Base-by-base conservation (phyloP, 208 protist species). In the Trypanosoma cruzi region DNA sequence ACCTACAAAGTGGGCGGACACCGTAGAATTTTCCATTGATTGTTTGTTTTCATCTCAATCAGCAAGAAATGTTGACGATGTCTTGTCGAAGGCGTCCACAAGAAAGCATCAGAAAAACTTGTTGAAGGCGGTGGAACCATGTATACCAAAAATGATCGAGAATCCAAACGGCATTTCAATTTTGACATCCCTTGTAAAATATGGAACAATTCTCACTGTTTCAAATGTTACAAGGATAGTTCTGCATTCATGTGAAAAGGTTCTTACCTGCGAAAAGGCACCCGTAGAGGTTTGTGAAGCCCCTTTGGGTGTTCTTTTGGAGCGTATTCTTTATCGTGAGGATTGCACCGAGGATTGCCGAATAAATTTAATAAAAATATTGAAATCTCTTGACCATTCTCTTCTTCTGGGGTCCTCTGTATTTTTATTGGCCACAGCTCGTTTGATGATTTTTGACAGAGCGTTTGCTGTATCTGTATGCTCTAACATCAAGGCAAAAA, bases 71-170 rank as follows among this genome's bases (percentile, higher is more conserved):
- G 87, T 96, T 18, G 68, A 77, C 22, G 76, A 87, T 55, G 85
- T 90, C 0, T 79, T 96, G 14, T 94, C 88, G 6, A 92, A 71
- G 8, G 77, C 86, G 20, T 79, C 71, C 4, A 75, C 82, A 5
- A 84, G 85, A 18, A 80, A 69, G 4, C 86, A 89, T 4, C 91
- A 96, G 60, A 90, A 85, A 64, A 63, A 78, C 14, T 79, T 96
- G 13, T 88, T 84, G 34, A 69, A 70, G 3, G 75, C 71, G n/a
- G 80, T 90, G 20, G 56, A 78, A 24, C 79, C 75, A 0, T 82
- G 85, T 64, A 68, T 91, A 2, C 29, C 57, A 31, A 71, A 79
- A 14, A 82, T 96, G 75, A 49, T 93, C 31, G 66, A 75, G 0
- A 74, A 81, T 40, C 22, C 26, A 8, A 40, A 66, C 28, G 84